Evolutionary conservation across 257 asterid species (phyloP), one percentile per base, ranked within the genome.

Genomic region (Sherardia arvensis): DNA sequence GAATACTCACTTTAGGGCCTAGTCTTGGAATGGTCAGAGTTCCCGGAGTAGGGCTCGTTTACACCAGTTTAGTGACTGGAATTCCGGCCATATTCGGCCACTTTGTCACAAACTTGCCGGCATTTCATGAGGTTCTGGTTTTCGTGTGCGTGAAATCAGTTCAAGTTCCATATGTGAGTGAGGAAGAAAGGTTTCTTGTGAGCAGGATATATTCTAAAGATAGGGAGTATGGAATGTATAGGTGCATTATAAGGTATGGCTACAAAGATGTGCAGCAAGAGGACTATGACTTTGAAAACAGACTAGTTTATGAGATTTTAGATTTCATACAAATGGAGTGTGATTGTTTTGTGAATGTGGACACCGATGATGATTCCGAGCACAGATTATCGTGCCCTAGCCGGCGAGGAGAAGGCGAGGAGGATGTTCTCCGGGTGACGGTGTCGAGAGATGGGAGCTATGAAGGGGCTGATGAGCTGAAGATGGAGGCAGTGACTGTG

Each of bases 11-110:
- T 34, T 59, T 74, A 56, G 86, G 92, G 17, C 86, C 84, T 5
- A 73, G 81, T 49, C 86, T 84, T 11, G 91, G 91, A 11, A 82
- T 85, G 49, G 82, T 80, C 18, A 84, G 92, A 17, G 87, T 85
- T 57, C 86, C 82, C 1, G 88, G 92, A 20, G 73, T 84, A 18
- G 91, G 91, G 36, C 81, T 84, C 12, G 62, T 84, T 23, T 84
- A 78, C 77, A 73, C 84, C 3, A 77, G 83, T 51, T 60, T 82
- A 21, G 86, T 69, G 29, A 74, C 80, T 8, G 92, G 92, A 7
- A 75, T 85, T n/a, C 91, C 91, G 0, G 79, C 83, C 47, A 74
- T 85, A 38, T 82, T 85, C 65, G 73, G 81, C 32, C 92, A 82
- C 67, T 80, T 85, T 27, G 78, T 85, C 28, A 78, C 89, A 2